Base-by-base conservation (phyloP, 768 basidiomycete genomes). In the Xanthoconium purpureum region DNA sequence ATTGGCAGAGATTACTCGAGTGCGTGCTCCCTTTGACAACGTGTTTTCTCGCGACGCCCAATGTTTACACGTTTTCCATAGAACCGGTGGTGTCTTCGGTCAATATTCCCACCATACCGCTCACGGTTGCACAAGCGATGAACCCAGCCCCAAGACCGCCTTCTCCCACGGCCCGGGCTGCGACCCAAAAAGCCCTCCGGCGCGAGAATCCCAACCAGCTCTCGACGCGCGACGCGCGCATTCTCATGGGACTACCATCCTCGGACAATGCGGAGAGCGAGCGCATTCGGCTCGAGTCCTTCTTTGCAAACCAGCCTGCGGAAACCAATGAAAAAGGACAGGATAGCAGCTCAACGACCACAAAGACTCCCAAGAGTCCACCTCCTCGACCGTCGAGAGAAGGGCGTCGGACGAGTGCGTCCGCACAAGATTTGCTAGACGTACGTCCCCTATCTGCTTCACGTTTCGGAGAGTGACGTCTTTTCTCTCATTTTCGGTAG, bases 51-150 rank as follows among this genome's bases (percentile, higher is more conserved):
- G 47, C 43, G 40, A 18, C 6, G 28, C 30, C 15, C 24, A 55
- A 35, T 57, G 43, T 33, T 59, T 37, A 54, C 50, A 43, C 37
- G n/a, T 18, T 39, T 52, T 10, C 45, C 48, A 33, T 65, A 94
- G 96, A 88, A 66, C 91, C 94, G 28, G 95, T 98, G 48, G 85
- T 97, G 15, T 98, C 97, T 4, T 97, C 95, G 3, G 92, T 91
- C 75, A 97, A 97, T 65, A 92, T 98, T 50, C 92, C 94, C 1
- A 98, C 96, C 1, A 98, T 98, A 59, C 93, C 96, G 0, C 79
- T 99, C 40, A 84, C 88, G 24, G 91, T 97, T 13, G 97, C 97
- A 0, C 94, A 98, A 74, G 85, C 94, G 3, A 93, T 98, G 94
- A 93, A 91, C 65, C 95, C 96, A 2, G 89, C 91, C 1, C 95